Percentiles rank a stretch among this genome's conserved stretches.
Conservation (phyloP, 805 yeast species). For the Candida schatavii region DNA sequence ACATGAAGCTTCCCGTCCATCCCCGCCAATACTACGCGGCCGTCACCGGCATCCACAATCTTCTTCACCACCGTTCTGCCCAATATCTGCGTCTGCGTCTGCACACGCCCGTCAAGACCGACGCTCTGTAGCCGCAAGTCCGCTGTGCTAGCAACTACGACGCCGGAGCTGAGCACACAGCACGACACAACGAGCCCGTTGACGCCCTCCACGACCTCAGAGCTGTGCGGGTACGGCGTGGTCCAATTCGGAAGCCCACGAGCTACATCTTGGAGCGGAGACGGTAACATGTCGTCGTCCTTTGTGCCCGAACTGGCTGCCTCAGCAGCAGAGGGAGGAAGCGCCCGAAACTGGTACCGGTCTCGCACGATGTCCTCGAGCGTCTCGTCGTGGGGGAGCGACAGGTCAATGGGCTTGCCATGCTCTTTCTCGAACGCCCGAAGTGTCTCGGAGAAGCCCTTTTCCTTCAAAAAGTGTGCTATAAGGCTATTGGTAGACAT, state of each 20-base stretch:
- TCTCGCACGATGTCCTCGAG: slow-evolving; percentile 40
- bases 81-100: slow-evolving; percentile 13
- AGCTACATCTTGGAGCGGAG: slow-evolving; percentile 3
- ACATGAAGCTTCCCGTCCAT: slow-evolving; percentile 49
- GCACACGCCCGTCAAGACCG: slow-evolving; percentile 13
- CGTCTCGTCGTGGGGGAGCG: slow-evolving; percentile 26
- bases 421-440: slow-evolving; percentile 46
- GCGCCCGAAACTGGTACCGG: slow-evolving; percentile 25
- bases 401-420: slow-evolving; percentile 29
- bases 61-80: slow-evolving; percentile 34
- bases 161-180: slow-evolving; percentile 3
- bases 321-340: slow-evolving; percentile 4
- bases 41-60: slow-evolving; percentile 20
- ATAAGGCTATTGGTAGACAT: slow-evolving; percentile 37
- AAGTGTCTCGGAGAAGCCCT: slow-evolving; percentile 47
- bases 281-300: slow-evolving; percentile 1
- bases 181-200: slow-evolving; percentile 26
- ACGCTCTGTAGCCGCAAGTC: slow-evolving; percentile 16
- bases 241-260: slow-evolving; percentile 24
- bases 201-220: slow-evolving; percentile 9
- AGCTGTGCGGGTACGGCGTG: slow-evolving; percentile 26
- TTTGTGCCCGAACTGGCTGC: background rate
- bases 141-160: slow-evolving; percentile 17
- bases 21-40: slow-evolving; percentile 39
- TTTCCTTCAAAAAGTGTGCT: slow-evolving; percentile 57